Evolutionary conservation across 176 grass and related monocot genomes (phyloP).

Genomic region (Musa schizocarpa): DNA sequence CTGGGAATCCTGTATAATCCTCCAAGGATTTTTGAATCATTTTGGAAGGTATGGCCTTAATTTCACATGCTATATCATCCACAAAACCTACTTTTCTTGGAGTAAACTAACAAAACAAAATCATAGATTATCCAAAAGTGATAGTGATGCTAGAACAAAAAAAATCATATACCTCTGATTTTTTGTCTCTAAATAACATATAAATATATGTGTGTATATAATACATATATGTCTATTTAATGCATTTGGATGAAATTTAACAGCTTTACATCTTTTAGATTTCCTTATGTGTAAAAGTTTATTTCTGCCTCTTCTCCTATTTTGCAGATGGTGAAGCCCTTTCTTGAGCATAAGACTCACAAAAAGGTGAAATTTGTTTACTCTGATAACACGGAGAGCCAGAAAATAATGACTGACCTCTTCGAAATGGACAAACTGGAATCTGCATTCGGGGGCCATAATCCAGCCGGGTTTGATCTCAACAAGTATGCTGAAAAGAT

Average conservation of each 20-base stretch:
- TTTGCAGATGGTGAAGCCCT: constrained; percentile 66
- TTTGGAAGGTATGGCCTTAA: constrained; percentile 48
- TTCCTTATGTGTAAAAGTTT: too few species aligned
- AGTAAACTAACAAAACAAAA: too few species aligned
- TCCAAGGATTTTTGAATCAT: constrained; percentile 77
- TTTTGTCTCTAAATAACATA: too few species aligned
- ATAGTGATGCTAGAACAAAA: too few species aligned
- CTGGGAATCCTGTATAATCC: constrained; percentile 72
- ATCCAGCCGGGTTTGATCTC: constrained; percentile 48
- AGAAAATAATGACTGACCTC: constrained; percentile 69
- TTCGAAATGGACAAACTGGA: constrained; percentile 68
- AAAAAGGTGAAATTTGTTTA: constrained; percentile 85
- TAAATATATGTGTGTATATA: too few species aligned
- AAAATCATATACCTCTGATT: too few species aligned
- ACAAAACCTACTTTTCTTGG: too few species aligned
- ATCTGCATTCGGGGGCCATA: constrained; percentile 46
- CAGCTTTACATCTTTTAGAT: too few species aligned
- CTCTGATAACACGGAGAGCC: constrained; percentile 51
- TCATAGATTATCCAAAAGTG: too few species aligned
- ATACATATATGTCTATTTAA: too few species aligned
- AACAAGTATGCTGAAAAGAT: constrained; percentile 45
- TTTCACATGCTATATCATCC: not conserved
- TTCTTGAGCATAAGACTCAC: constrained; percentile 57
- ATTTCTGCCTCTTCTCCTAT: too few species aligned
- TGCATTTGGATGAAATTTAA: too few species aligned